Evolutionary conservation across 2,329 filamentous ascomycete genomes (phyloP), one percentile per base, ranked within the genome.

Genomic region (Penicillium sp.): DNA sequence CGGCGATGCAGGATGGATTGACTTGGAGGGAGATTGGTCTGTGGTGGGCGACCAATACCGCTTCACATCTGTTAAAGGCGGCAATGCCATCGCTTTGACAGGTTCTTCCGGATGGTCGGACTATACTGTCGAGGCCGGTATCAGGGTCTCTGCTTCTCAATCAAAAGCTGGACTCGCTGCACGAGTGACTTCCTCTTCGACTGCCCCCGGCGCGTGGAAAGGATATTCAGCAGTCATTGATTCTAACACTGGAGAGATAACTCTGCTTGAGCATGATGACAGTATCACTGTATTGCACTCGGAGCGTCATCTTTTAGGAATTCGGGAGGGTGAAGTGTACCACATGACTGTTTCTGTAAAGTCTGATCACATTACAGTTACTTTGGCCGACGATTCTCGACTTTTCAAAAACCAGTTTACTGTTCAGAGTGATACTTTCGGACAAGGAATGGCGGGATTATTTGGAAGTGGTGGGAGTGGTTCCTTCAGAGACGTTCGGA

Each of bases 1-100:
- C 13, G 27, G 41, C n/a, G 26, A 44, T 32, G 41, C 41, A 32
- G 41, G 41, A 21, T 44, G 41, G 41, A 10, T 44, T 32, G 41
- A 44, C 26, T 33, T 44, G 18, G 41, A 44, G 26, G 26, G 41
- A 29, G 17, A 21, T 7, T 44, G 41, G 41, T 32, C 41, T 15
- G 29, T 44, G 18, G 6, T 32, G 18, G 26, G 29, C 15, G 41
- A 32, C 23, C 26, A 44, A 21, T 44, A 30, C 29, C 3, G 26
- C n/a, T 44, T 44, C 29, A 9, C 24, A 3, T 32, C 41, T 29
- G 41, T 13, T 21, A 12, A 20, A 2, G 23, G n/a, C 32, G n/a
- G 26, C 23, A 36, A 44, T 20, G 33, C 49, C 13, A 41, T 43
- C 36, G 12, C 34, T 23, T 39, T 39, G 34, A 39, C 34, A 23